A percentile compares a stretch with the other conserved stretches of the same genome.
Conservation (phyloP, 1,139 yeast species). For the Kluyveromyces sp. region DNA sequence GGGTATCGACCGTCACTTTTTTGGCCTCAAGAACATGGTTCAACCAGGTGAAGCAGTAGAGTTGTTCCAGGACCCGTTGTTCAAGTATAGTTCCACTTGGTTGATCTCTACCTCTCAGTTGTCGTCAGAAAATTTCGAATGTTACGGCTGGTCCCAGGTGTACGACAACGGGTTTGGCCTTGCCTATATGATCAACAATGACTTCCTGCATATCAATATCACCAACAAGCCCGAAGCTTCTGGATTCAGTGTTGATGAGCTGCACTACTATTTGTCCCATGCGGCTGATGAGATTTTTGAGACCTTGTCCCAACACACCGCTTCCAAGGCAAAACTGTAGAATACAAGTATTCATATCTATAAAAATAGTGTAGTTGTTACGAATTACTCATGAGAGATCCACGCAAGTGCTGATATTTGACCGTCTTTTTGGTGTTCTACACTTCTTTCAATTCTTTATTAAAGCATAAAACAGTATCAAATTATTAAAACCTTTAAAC, state of each 20-base stretch:
- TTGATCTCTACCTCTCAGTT: slow-evolving; percentile 83
- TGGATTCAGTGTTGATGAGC: slow-evolving; percentile 58
- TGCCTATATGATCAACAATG: slow-evolving; percentile 86
- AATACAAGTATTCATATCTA: not conserved
- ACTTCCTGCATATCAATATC: slow-evolving; percentile 81
- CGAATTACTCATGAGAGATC: slow-evolving; percentile 5
- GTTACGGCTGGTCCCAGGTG: slow-evolving; percentile 97
- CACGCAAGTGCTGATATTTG: too few species aligned
- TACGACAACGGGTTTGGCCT: slow-evolving; percentile 90
- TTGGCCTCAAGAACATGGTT: slow-evolving; percentile 77
- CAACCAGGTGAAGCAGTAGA: slow-evolving; percentile 59
- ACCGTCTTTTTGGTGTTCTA: too few species aligned
- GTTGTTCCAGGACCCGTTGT: slow-evolving; percentile 71
- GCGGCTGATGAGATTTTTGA: slow-evolving; percentile 79
- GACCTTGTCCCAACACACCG: slow-evolving; percentile 37
- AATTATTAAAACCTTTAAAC: not conserved
- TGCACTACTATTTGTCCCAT: slow-evolving; percentile 65
- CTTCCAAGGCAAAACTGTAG: slow-evolving; percentile 22
- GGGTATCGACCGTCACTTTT: slow-evolving; percentile 91
- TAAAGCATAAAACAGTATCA: too few species aligned
- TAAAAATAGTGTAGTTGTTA: not conserved
- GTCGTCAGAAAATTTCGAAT: slow-evolving; percentile 80
- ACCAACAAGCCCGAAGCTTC: slow-evolving; percentile 62
- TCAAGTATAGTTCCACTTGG: slow-evolving; percentile 75
- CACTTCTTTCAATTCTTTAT: too few species aligned